Evolutionary conservation across 1,284 basidiomycete genomes (phyloP).

Genomic region (Puccinia polysora): DNA sequence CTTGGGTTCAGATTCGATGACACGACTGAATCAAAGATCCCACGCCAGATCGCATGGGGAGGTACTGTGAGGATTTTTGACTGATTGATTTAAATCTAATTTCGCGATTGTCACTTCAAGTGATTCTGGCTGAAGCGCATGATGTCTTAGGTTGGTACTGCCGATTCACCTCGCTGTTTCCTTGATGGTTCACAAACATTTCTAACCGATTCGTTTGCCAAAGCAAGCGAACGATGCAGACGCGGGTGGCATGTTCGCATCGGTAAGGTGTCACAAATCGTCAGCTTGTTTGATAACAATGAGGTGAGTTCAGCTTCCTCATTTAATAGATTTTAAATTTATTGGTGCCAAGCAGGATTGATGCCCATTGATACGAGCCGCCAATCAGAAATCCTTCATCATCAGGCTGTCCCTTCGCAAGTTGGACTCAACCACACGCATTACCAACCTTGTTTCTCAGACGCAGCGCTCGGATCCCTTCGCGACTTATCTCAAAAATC

Average conservation of each 20-base stretch:
- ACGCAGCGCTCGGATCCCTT: background rate
- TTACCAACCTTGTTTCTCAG: background rate
- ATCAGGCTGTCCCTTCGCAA: conserved; percentile 15
- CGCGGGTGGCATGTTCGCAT: conserved; percentile 17
- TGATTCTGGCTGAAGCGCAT: background rate
- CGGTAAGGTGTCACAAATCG: conserved; percentile 1
- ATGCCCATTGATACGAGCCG: background rate
- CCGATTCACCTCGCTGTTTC: conserved; percentile 10
- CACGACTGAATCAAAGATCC: background rate
- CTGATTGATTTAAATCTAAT: too few relatives aligned
- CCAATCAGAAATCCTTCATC: conserved; percentile 2
- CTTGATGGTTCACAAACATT: conserved; percentile 8
- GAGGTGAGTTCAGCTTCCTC: conserved; percentile 6
- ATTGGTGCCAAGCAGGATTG: too few relatives aligned
- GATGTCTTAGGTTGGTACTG: conserved; percentile 10
- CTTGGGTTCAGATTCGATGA: conserved; percentile 26
- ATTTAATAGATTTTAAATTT: background rate
- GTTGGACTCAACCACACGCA: background rate
- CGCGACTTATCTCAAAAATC: background rate
- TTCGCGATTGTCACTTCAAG: too few relatives aligned
- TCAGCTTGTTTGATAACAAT: background rate
- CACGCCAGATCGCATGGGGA: conserved; percentile 8
- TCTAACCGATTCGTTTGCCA: background rate
- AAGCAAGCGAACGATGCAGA: conserved; percentile 5
- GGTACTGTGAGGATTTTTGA: background rate